A percentile compares a stretch with the other conserved stretches of the same genome.
These are phyloP conservation scores for Isatis lusitanica DNA, from an alignment of 441 rosid species.

Conservation along the genomic window DNA sequence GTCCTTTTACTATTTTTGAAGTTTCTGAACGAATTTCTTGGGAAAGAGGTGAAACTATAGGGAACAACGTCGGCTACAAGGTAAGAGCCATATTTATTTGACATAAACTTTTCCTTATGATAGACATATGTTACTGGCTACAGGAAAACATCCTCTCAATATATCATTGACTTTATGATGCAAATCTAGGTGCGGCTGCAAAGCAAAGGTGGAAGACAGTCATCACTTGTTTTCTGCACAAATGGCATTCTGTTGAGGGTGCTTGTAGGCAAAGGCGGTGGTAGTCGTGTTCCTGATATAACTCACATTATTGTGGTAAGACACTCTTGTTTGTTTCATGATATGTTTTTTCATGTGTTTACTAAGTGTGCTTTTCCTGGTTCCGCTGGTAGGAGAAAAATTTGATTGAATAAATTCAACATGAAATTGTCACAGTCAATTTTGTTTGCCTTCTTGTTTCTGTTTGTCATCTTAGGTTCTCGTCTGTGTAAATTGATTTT, in stretches of 20 bases:
- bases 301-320: conserved; percentile 94
- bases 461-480: neutral
- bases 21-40: conserved; percentile 86
- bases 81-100: conserved; percentile 36
- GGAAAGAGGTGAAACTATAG: conserved; percentile 81
- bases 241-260: conserved; percentile 81
- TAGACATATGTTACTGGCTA: conserved; percentile 19
- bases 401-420: neutral
- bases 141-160: neutral
- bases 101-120: neutral
- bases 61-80: conserved; percentile 84
- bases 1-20: conserved; percentile 36
- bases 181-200: conserved; percentile 72
- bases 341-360: conserved; percentile 7
- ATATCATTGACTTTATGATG: neutral
- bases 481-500: neutral
- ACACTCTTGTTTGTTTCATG: conserved; percentile 9
- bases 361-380: conserved; percentile 1
- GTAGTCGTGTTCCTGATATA: conserved; percentile 53
- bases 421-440: neutral
- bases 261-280: conserved; percentile 61
- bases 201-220: conserved; percentile 76
- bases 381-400: neutral
- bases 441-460: neutral
- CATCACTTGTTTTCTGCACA: conserved; percentile 89